Evolutionary conservation across 176 grass and related monocot species (phyloP), one percentile per base, ranked within the genome.

Genomic region (Hyparrhenia diplandra): DNA sequence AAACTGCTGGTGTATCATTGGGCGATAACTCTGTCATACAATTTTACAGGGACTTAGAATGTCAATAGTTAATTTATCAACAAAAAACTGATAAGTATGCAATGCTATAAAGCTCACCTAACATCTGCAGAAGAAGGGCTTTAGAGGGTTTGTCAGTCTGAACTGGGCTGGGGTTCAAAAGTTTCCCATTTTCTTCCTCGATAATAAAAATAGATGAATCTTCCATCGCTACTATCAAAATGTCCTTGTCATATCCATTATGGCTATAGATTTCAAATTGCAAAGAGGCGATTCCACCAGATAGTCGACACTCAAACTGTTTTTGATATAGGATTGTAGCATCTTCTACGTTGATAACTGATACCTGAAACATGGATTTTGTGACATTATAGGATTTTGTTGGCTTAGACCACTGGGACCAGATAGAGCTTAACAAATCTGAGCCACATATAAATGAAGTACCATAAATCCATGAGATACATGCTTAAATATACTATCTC

Each of bases 261-360:
- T 89, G 82, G 49, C 80, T 75, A 79, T 82, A 89, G 4, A 72
- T 91, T 85, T 93, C 88, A 88, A 98, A 98, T 69, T 89, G 90
- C 85, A 98, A 91, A 75, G 88, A 95, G 40, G n/a, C n/a, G n/a
- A 98, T 90, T 73, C 92, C 96, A 77, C 84, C 90, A 80, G 85
- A 87, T 37, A 93, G 39, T 55, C 89, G 88, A 55, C 92, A 81
- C 73, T 94, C 88, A 51, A 93, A 83, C 80, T 98, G 95, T 67
- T 98, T 93, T 76, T 98, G 92, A 73, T 98, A 98, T 82, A 98
- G 64, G 69, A 95, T 87, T 16, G 75, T 69, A 32, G 72, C 79
- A 51, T 91, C 90, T 82, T 98, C 92, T 80, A 89, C 57, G 51
- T 93, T 79, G 54, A 98, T 79, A 82, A 98, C 82, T 36, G 88